phyloP scores from a whole-genome alignment of 2,329 filamentous ascomycete genomes.

The Cladophialophora immunda region DNA sequence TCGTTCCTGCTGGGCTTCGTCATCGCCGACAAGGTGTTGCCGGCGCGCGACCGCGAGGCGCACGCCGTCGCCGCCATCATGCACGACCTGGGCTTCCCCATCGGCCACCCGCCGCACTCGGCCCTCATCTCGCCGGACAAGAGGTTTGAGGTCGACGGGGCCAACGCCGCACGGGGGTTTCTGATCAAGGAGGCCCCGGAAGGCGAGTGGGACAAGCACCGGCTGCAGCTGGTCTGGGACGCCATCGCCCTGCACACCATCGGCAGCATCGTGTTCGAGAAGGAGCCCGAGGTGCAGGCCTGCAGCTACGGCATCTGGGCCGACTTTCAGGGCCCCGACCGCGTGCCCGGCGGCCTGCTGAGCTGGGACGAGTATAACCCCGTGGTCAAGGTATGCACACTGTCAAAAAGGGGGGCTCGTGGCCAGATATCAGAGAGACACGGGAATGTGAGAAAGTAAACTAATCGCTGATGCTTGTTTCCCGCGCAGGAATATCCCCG shows the following conservation, averaged over 20 bases:
- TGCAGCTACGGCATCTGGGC: constrained; percentile 47
- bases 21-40: constrained; percentile 46
- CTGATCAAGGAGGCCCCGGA: constrained; percentile 22
- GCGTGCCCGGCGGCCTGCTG: constrained; percentile 43
- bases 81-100: constrained; percentile 49
- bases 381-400: constrained; percentile 40
- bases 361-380: constrained; percentile 46
- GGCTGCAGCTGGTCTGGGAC: constrained; percentile 60
- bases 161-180: constrained; percentile 55
- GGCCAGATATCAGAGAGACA: neutral
- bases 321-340: constrained; percentile 51
- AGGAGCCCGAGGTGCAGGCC: constrained; percentile 54
- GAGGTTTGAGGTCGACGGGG: constrained; percentile 62
- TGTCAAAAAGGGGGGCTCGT: neutral
- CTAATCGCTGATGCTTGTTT: neutral
- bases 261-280: constrained; percentile 49
- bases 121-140: constrained; percentile 53
- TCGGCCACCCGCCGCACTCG: constrained; percentile 38
- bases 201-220: constrained; percentile 53
- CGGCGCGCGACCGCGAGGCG: constrained; percentile 39
- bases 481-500: constrained; percentile 46
- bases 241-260: constrained; percentile 53
- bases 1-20: constrained; percentile 49
- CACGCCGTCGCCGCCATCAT: constrained; percentile 34
- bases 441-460: too few species aligned